Percentiles rank a stretch among this genome's conserved stretches.
Conservation (phyloP, 192 early-diverging fungal genomes). For the Entomortierella chlamydospora region DNA sequence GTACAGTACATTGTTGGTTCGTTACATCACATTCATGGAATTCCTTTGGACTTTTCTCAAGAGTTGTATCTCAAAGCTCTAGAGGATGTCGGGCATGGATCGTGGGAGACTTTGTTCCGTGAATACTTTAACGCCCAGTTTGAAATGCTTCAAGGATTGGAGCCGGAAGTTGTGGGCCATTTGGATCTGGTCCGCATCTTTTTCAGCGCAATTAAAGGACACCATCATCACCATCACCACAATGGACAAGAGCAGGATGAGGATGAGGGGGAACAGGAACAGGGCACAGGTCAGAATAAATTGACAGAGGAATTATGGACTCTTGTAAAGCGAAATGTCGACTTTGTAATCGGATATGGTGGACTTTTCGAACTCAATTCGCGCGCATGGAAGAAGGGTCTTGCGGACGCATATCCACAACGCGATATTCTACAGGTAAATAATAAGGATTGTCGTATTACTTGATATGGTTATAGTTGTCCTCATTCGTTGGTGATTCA, state of each 20-base stretch:
- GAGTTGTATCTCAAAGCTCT: conserved; percentile 67
- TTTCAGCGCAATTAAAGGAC: conserved; percentile 53
- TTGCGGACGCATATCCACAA: conserved; percentile 89
- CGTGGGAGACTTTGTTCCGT: conserved; percentile 66
- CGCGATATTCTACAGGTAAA: conserved; percentile 81
- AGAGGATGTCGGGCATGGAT: conserved; percentile 39
- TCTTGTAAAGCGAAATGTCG: conserved; percentile 84
- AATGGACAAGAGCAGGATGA: background rate
- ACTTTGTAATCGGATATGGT: conserved; percentile 80
- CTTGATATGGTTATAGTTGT: too few species aligned
- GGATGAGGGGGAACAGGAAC: too few species aligned
- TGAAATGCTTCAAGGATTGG: conserved; percentile 73
- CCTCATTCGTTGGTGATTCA: too few species aligned
- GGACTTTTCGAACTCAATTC: conserved; percentile 96
- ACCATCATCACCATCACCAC: background rate
- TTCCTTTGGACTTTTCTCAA: conserved; percentile 87
- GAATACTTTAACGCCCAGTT: conserved; percentile 93
- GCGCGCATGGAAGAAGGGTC: conserved; percentile 91
- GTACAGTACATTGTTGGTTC: conserved; percentile 95
- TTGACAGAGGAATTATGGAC: conserved; percentile 54
- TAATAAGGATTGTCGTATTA: too few species aligned
- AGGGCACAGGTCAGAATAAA: conserved; percentile 18
- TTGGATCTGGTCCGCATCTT: conserved; percentile 95
- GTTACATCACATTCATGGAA: conserved; percentile 85
- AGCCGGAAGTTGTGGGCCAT: conserved; percentile 93